A percentile compares a stretch with the other conserved stretches of the same genome.
Evolutionary conservation across 2,329 filamentous ascomycete species (phyloP).

Genomic region (Neofusicoccum laricinum): DNA sequence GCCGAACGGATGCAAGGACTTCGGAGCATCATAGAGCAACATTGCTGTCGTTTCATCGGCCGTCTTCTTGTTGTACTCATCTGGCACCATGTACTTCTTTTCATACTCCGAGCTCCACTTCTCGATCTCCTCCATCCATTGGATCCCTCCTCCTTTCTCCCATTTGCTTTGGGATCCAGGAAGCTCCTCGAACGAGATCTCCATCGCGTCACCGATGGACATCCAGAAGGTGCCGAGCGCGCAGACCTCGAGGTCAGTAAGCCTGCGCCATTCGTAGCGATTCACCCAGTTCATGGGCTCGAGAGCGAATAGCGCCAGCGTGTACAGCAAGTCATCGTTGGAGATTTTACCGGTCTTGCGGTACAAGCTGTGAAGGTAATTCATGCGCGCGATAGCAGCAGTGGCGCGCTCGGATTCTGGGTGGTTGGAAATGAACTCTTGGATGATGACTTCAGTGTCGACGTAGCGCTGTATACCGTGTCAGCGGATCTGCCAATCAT

Average conservation of each 20-base stretch:
- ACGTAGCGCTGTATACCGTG: constrained; percentile 23
- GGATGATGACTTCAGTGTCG: constrained; percentile 32
- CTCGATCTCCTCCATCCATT: constrained; percentile 52
- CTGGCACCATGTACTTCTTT: constrained; percentile 52
- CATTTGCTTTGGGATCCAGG: constrained; percentile 41
- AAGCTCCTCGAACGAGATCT: constrained; percentile 53
- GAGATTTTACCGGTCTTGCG: constrained; percentile 57
- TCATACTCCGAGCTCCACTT: constrained; percentile 60
- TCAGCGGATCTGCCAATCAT: background rate
- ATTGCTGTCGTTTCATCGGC: constrained; percentile 61
- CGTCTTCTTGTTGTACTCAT: constrained; percentile 34
- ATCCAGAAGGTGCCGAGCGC: constrained; percentile 71
- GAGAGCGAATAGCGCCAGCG: constrained; percentile 61
- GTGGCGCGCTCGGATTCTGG: constrained; percentile 34
- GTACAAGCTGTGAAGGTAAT: constrained; percentile 60
- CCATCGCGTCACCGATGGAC: constrained; percentile 66
- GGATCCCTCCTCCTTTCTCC: constrained; percentile 43
- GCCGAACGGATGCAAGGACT: constrained; percentile 45
- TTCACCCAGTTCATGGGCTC: constrained; percentile 64
- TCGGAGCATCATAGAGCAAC: constrained; percentile 56
- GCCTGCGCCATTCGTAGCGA: constrained; percentile 66
- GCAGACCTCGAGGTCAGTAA: constrained; percentile 66
- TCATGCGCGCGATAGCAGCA: constrained; percentile 58
- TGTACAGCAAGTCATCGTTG: constrained; percentile 64
- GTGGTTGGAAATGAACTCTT: constrained; percentile 27